Base-by-base conservation (phyloP, 306 rosid genomes). In the Gastrolobium villosum region DNA sequence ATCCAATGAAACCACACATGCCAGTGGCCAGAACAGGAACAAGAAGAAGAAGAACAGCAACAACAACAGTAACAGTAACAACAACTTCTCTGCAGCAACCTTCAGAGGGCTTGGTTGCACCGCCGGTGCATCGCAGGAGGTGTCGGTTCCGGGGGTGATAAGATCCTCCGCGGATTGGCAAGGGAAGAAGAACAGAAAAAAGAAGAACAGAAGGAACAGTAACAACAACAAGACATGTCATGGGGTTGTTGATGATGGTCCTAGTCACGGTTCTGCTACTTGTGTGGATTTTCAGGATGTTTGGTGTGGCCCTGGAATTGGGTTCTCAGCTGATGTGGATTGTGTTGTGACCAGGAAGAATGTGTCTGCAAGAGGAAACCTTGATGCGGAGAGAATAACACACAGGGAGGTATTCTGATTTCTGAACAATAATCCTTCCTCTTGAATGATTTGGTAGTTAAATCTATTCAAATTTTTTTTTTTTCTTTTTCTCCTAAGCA, bases 221-320 rank as follows among this genome's bases (percentile, higher is more conserved):
- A 80, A 48, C 28, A 68, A 59, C n/a, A 79, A 55, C 50, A 89
- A 5, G 5, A 76, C 63, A 60, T 68, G 63, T 20, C 85, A 81
- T 72, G 90, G 85, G 39, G 72, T 78, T 48, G 79, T 76, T 57
- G 79, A 59, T 71, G 93, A 81, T 70, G 90, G 81, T 69, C 37
- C 85, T 28, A 54, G 52, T 60, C 44, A 77, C 69, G 77, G 46
- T 61, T 81, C 88, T 50, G 74, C 70, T 9, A 72, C 85, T n/a
- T 84, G 77, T 78, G 84, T 90, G 68, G 96, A 88, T 81, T 87
- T 88, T 85, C 94, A 88, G 56, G 99, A 95, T 85, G 99, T 91
- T 45, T 93, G 98, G 96, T 95, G 99, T 80, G 97, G 97, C 13
- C 99, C 99, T 3, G 97, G 97, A 78, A 88, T 91, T 83, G 99